phyloP scores from a whole-genome alignment of 441 rosid genomes.

The Lepidium campestre region DNA sequence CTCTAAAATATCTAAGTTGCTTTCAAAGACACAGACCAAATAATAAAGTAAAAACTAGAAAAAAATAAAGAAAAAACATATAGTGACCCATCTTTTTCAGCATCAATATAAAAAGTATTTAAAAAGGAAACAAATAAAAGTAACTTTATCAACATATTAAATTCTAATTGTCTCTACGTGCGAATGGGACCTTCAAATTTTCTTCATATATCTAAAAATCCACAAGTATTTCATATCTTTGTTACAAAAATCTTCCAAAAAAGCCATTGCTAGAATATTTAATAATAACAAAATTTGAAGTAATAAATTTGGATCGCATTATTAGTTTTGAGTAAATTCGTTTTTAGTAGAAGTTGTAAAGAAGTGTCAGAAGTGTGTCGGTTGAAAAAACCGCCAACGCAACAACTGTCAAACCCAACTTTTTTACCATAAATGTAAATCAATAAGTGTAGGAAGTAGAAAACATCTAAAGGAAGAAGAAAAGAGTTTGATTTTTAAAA shows the following conservation, averaged over 20 bases:
- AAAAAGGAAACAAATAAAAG: conserved; percentile 1
- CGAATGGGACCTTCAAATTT: background rate
- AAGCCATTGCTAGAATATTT: background rate
- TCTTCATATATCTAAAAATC: background rate
- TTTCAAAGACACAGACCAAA: conserved; percentile 28
- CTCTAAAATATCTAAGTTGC: conserved; percentile 46
- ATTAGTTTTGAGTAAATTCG: background rate
- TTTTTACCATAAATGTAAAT: conserved; percentile 5
- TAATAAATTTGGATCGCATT: background rate
- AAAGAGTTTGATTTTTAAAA: conserved; percentile 23
- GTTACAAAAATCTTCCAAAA: background rate
- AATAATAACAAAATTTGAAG: background rate
- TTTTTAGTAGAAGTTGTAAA: background rate
- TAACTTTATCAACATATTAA: background rate
- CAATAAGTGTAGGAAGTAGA: background rate
- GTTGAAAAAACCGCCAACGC: conserved; percentile 19
- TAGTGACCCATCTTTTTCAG: conserved; percentile 17
- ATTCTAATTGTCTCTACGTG: conserved; percentile 15
- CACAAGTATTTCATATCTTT: background rate
- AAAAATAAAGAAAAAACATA: background rate
- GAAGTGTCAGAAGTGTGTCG: conserved; percentile 12
- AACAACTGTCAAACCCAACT: conserved; percentile 5
- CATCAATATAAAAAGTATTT: background rate
- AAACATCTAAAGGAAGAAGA: conserved; percentile 12
- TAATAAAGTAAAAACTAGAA: conserved; percentile 2